phyloP scores from a whole-genome alignment of 257 asterid species.

The Salvia hispanica region DNA sequence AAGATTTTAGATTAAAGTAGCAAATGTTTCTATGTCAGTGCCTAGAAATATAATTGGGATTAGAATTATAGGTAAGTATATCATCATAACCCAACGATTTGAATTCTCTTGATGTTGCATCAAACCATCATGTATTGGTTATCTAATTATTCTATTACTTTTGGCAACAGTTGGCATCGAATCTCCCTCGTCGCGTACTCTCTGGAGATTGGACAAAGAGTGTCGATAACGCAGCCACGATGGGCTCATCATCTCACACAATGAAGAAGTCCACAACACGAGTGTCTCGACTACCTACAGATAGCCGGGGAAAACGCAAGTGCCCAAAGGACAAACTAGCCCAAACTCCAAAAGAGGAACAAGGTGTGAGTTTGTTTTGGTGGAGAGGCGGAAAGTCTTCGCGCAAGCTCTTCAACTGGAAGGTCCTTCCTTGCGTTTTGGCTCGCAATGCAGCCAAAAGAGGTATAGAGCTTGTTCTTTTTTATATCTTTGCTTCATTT shows the following conservation, averaged over 20 bases:
- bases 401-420: slow-evolving; percentile 73
- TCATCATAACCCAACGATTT: no score
- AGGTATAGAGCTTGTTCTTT: slow-evolving; percentile 48
- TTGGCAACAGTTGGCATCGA: slow-evolving; percentile 71
- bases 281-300: slow-evolving; percentile 52
- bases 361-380: slow-evolving; percentile 77
- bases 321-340: slow-evolving; percentile 39
- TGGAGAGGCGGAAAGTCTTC: slow-evolving; percentile 95
- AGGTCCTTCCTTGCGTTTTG: slow-evolving; percentile 69
- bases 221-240: slow-evolving; percentile 62
- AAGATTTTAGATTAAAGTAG: no score
- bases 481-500: slow-evolving; percentile 3
- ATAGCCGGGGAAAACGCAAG: slow-evolving; percentile 9
- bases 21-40: no score
- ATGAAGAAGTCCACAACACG: slow-evolving; percentile 44
- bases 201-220: slow-evolving; percentile 79
- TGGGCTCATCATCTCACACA: slow-evolving; percentile 76
- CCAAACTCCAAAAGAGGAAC: slow-evolving; percentile 54
- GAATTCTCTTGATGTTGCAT: no score
- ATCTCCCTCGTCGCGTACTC: slow-evolving; percentile 69
- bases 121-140: no score
- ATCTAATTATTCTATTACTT: slow-evolving; percentile 1
- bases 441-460: slow-evolving; percentile 86
- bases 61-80: no score
- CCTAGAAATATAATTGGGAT: no score